Percentiles rank a stretch among this genome's conserved stretches.
phyloP scores from a whole-genome alignment of 140 eudicot genomes.

The Oenanthe javanica region DNA sequence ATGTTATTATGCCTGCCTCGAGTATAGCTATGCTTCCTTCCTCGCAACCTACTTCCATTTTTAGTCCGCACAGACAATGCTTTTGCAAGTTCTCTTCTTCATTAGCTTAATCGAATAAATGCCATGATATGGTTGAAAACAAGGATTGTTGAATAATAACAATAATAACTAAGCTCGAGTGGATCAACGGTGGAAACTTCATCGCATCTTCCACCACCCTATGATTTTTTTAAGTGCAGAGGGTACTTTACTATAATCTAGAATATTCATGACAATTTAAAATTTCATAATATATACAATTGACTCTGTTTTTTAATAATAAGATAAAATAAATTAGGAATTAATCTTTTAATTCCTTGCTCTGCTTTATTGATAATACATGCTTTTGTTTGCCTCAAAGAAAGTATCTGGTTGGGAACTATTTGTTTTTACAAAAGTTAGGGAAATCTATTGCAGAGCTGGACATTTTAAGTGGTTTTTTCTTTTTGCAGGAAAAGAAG shows the following conservation, averaged over 20 bases:
- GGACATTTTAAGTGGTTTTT: not conserved
- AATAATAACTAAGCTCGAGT: no score
- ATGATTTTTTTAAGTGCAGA: no score
- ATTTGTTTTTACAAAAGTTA: not conserved
- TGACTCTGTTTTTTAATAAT: not conserved
- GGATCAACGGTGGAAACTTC: no score
- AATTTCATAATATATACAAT: not conserved
- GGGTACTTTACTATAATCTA: no score
- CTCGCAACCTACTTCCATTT: not conserved
- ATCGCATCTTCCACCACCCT: no score
- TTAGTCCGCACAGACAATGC: not conserved
- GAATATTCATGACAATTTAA: no score
- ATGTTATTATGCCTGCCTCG: not conserved
- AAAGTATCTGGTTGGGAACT: not conserved
- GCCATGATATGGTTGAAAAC: no score
- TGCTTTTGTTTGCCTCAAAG: not conserved
- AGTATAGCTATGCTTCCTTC: not conserved
- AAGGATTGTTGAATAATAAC: no score
- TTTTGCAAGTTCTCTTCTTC: not conserved
- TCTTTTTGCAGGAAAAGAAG: conserved; percentile 48
- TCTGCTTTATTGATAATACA: not conserved
- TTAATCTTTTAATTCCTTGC: no score
- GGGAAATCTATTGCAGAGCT: not conserved
- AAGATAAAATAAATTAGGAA: no score
- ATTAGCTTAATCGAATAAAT: not conserved